Evolutionary conservation across 768 basidiomycete species (phyloP).

Genomic region (Termitomyces sp.): DNA sequence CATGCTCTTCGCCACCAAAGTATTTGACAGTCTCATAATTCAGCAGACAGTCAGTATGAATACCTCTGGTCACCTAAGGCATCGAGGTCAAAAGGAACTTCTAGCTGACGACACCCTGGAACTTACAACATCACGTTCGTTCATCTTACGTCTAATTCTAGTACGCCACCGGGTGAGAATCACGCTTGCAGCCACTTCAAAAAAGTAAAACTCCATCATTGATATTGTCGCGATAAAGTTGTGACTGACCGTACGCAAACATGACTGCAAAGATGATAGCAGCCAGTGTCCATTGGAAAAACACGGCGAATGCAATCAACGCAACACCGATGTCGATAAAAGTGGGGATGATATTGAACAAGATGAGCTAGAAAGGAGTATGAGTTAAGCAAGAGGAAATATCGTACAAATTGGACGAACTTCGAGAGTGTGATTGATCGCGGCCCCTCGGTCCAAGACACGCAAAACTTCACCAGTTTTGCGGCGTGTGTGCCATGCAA

Average conservation of each 20-base stretch:
- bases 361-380: constrained; percentile 44
- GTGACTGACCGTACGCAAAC: constrained; percentile 59
- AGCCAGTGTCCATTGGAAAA: constrained; percentile 64
- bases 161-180: constrained; percentile 71
- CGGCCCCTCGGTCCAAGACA: constrained; percentile 78
- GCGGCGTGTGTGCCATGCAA: constrained; percentile 74
- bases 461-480: constrained; percentile 85
- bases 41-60: constrained; percentile 75
- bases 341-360: constrained; percentile 83
- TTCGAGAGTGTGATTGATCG: constrained; percentile 79
- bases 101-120: background rate
- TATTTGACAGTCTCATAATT: constrained; percentile 88
- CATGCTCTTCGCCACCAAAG: constrained; percentile 82
- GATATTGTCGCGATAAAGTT: background rate
- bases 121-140: constrained; percentile 72
- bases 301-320: constrained; percentile 53
- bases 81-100: background rate
- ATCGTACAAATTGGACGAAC: constrained; percentile 23
- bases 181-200: constrained; percentile 38
- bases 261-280: constrained; percentile 68
- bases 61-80: constrained; percentile 66
- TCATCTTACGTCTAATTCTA: constrained; percentile 70
- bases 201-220: constrained; percentile 5
- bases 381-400: background rate
- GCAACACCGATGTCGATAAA: constrained; percentile 77